Conservation (phyloP, 345 rosid species). For the Tarenaya hassleriana region DNA sequence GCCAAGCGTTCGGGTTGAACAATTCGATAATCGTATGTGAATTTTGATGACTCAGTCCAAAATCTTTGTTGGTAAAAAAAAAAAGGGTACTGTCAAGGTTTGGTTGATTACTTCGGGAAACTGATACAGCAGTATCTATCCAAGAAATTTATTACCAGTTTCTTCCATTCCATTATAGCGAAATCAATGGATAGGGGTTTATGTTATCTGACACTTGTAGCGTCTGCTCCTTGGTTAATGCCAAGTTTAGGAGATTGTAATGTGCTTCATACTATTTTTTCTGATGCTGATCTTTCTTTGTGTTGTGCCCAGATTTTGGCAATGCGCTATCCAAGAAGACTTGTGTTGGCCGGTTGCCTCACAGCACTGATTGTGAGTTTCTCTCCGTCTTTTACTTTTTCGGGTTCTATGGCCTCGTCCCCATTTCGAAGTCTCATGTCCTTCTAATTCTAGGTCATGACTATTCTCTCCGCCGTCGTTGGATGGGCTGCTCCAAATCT, state of each 20-base stretch:
- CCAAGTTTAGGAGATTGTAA: neutral
- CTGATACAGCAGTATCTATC: neutral
- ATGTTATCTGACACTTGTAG: neutral
- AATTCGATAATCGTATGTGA: neutral
- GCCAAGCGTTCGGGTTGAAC: neutral
- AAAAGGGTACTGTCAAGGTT: too few relatives aligned
- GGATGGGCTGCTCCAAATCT: slow-evolving; percentile 98
- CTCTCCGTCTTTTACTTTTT: neutral
- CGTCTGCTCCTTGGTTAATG: neutral
- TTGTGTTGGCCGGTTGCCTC: slow-evolving; percentile 85
- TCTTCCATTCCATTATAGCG: neutral
- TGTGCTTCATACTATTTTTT: neutral
- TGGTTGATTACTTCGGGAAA: neutral
- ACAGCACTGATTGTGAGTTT: slow-evolving; percentile 63
- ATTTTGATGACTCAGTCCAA: too few relatives aligned
- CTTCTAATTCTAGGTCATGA: slow-evolving; percentile 62
- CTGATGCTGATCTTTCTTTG: neutral
- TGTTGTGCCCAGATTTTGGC: slow-evolving; percentile 76
- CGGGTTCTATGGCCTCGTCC: neutral
- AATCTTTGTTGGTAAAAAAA: too few relatives aligned
- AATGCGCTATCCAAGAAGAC: slow-evolving; percentile 94
- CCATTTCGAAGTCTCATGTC: neutral
- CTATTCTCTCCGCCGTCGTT: slow-evolving; percentile 68
- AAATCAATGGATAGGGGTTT: neutral
- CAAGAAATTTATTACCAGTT: too few relatives aligned